phyloP scores from a whole-genome alignment of 2,329 filamentous ascomycete species.

The Teratosphaeria pseudoeucalypti region DNA sequence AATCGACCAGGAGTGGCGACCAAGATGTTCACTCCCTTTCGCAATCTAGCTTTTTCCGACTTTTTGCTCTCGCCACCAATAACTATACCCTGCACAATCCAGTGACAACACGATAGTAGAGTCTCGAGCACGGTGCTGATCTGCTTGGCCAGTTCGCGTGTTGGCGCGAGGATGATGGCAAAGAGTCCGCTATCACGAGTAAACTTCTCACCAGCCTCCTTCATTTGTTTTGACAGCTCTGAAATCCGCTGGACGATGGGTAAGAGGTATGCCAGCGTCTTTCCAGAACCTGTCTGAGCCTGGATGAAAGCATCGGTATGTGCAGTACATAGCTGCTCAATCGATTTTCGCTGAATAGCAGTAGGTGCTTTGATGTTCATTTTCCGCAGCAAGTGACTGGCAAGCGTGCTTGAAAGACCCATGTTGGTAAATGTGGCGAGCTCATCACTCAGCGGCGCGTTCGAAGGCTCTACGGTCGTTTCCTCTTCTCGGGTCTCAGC shows the following conservation, averaged over 20 bases:
- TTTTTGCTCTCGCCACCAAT: slow-evolving; percentile 63
- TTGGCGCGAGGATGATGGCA: slow-evolving; percentile 87
- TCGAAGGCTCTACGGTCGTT: slow-evolving; percentile 62
- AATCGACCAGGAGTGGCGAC: slow-evolving; percentile 89
- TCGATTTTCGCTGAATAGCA: slow-evolving; percentile 83
- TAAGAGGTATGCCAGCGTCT: slow-evolving; percentile 89
- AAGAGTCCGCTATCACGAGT: slow-evolving; percentile 83
- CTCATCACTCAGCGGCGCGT: slow-evolving; percentile 77
- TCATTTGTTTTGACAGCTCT: slow-evolving; percentile 51
- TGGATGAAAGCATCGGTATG: slow-evolving; percentile 92
- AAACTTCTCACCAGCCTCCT: slow-evolving; percentile 40
- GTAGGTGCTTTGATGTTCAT: slow-evolving; percentile 84
- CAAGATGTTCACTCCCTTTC: slow-evolving; percentile 91
- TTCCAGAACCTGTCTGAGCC: slow-evolving; percentile 93
- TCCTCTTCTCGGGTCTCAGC: slow-evolving; percentile 32
- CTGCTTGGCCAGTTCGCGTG: slow-evolving; percentile 87
- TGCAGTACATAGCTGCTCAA: slow-evolving; percentile 67
- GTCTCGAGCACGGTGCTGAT: slow-evolving; percentile 80
- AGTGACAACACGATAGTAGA: slow-evolving; percentile 77
- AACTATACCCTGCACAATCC: slow-evolving; percentile 85
- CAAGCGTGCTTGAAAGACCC: slow-evolving; percentile 69
- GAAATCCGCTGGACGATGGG: slow-evolving; percentile 86
- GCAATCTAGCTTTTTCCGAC: slow-evolving; percentile 81
- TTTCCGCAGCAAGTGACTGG: slow-evolving; percentile 73
- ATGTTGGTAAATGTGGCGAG: slow-evolving; percentile 78